Base-by-base conservation (phyloP, 352 stramenopile genomes). In the Globisporangium parvum region DNA sequence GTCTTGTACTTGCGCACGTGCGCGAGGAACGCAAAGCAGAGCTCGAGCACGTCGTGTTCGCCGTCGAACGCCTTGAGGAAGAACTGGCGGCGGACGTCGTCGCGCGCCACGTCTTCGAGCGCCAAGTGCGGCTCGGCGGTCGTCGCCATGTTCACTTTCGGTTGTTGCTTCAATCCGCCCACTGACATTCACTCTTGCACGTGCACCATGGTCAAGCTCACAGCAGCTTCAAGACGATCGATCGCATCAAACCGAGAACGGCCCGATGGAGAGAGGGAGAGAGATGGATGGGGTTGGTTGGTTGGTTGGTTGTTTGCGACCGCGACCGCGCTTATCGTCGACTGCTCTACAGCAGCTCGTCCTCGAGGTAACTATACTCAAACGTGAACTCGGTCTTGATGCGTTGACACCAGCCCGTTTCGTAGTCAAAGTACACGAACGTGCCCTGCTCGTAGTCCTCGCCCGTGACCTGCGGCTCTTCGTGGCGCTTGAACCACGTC, bases 361-460 rank as follows among this genome's bases (percentile, higher is more conserved):
- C 93, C 78, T 98, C 96, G 59, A 98, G 82, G 71, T 91, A 98
- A 44, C 77, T 93, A 80, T 99, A 99, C 73, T 99, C 96, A 71
- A 99, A 99, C 47, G 87, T 96, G 75, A 99, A 99, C 75, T 99
- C 96, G 39, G 91, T 90, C 75, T 99, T 99, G 77, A 99, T 98
- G 60, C 96, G 85, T 72, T 98, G 95, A 72, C 95, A 98, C 96
- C 96, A 99, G 60, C 95, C 95, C 26, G 85, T 98, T 79, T 99
- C 96, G 71, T 99, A 99, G 78, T 99, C 97, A 79, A 99, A 99
- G 79, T 99, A 99, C 15, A 99, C 92, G 75, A 99, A 99, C 33
- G 97, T 99, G 65, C 97, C 97, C 77, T 99, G 94, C 73, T 99
- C 97, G 77, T 98, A 99, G 63, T 99, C 95, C 57, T 99, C 95